Evolutionary conservation across 768 basidiomycete genomes (phyloP), one percentile per base, ranked within the genome.

Genomic region (Pleurotus giganteus): DNA sequence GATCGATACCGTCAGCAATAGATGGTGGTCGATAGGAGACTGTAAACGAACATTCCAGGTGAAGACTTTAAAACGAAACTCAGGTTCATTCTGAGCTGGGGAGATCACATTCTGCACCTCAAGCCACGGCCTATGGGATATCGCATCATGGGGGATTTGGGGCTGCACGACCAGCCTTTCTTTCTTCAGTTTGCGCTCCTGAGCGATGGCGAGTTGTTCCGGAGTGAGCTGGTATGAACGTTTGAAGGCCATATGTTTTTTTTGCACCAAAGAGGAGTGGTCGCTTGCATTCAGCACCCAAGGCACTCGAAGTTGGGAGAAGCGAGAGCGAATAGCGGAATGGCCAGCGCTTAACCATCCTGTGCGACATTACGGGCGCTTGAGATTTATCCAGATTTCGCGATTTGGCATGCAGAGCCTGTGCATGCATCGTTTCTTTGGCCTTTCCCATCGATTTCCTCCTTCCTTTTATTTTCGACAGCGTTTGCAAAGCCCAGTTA

Each of bases 11-110:
- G n/a, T n/a, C n/a, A n/a, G n/a, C n/a, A 54, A 45, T 51, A 52
- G 28, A 42, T 13, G 29, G 32, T 50, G 53, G 43, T 52, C 26
- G 31, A 19, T 32, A 53, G 39, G 7, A 37, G 49, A n/a, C 43
- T 55, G 49, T n/a, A 42, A 55, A 85, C 89, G 59, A 56, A 93
- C 89, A 74, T 94, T 94, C 90, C 91, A 94, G 4, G 88, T 88
- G 73, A 90, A 74, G 47, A 94, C 66, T 63, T 75, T 89, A 57
- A 85, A 56, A 52, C 57, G 73, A 32, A 51, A 13, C 50, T 60
- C 74, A 63, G 42, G 45, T 26, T 45, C 65, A 53, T 64, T 57
- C 39, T 53, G 58, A 15, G 66, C 57, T 37, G 64, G 56, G 31
- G 59, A 36, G 45, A 61, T n/a, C n/a, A n/a, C 41, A 45, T 58